Evolutionary conservation across 129 eudicot species (phyloP).

Genomic region (Centaurea solstitialis): DNA sequence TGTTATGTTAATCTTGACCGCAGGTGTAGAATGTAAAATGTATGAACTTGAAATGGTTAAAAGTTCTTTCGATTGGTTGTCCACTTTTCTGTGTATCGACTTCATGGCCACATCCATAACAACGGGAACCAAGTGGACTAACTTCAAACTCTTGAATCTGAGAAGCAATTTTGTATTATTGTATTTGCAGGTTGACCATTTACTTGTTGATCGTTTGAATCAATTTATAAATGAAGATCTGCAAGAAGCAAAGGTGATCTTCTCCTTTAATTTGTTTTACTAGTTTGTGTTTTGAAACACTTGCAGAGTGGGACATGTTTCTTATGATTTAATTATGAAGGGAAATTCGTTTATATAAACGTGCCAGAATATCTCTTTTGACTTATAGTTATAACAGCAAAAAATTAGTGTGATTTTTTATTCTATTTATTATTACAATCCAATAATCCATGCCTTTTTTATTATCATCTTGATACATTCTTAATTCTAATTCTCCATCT

Average conservation of each 20-base stretch:
- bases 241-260: conserved; percentile 83
- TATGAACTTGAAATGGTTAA: too few relatives aligned
- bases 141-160: conserved; percentile 7
- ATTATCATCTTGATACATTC: not conserved
- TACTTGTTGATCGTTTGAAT: conserved; percentile 78
- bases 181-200: conserved; percentile 83
- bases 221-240: conserved; percentile 83
- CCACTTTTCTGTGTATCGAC: not conserved
- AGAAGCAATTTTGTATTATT: conserved; percentile 19
- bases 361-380: not conserved
- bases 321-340: not conserved
- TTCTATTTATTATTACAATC: not conserved
- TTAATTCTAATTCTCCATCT: conserved; percentile 1
- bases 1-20: too few relatives aligned
- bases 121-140: not conserved
- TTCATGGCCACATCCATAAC: not conserved
- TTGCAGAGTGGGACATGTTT: not conserved
- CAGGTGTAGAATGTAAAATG: too few relatives aligned
- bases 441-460: not conserved
- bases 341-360: not conserved
- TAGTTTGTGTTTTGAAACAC: not conserved
- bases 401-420: not conserved
- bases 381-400: not conserved
- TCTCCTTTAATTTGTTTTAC: not conserved
- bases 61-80: not conserved